Evolutionary conservation across 139 green algal species (phyloP).

Genomic region (Chlorella sp.): DNA sequence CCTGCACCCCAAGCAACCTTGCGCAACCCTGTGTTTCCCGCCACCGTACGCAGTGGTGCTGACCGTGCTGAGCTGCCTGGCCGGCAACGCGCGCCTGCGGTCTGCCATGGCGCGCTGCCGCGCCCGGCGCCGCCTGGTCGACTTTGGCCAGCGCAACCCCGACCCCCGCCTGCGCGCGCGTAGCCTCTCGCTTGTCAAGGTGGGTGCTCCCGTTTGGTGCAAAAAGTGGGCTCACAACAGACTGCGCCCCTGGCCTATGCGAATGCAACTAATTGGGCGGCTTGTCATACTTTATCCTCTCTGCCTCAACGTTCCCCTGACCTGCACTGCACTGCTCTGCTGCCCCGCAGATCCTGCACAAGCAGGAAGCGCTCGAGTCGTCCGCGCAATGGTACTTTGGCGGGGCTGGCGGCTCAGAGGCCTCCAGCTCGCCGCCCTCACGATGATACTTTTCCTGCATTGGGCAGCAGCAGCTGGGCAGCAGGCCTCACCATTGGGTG

Average conservation of each 20-base stretch:
- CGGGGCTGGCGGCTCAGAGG: background rate
- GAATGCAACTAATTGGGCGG: too few species aligned
- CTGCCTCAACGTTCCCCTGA: too few species aligned
- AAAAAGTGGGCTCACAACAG: too few species aligned
- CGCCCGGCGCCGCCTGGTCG: slow-evolving; percentile 16
- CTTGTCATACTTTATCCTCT: too few species aligned
- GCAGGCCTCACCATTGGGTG: too few species aligned
- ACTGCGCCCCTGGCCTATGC: too few species aligned
- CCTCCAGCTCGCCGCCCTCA: slow-evolving; percentile 10
- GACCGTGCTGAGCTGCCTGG: slow-evolving; percentile 51
- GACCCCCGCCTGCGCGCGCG: slow-evolving; percentile 39
- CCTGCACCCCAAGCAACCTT: too few species aligned
- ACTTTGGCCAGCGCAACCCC: slow-evolving; percentile 33
- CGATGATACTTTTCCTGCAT: too few species aligned
- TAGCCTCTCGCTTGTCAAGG: slow-evolving; percentile 43
- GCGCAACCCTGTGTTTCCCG: background rate
- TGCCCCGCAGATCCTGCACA: slow-evolving; percentile 41
- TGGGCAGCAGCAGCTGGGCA: too few species aligned
- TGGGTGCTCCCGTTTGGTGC: background rate
- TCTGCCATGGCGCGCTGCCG: background rate
- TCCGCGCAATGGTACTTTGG: slow-evolving; percentile 27
- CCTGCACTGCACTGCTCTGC: too few species aligned
- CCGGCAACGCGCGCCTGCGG: slow-evolving; percentile 9
- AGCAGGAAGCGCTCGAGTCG: slow-evolving; percentile 21
- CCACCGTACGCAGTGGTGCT: slow-evolving; percentile 35